Base-by-base conservation (phyloP, 1,139 yeast genomes). In the Geotrichum macrosporum region DNA sequence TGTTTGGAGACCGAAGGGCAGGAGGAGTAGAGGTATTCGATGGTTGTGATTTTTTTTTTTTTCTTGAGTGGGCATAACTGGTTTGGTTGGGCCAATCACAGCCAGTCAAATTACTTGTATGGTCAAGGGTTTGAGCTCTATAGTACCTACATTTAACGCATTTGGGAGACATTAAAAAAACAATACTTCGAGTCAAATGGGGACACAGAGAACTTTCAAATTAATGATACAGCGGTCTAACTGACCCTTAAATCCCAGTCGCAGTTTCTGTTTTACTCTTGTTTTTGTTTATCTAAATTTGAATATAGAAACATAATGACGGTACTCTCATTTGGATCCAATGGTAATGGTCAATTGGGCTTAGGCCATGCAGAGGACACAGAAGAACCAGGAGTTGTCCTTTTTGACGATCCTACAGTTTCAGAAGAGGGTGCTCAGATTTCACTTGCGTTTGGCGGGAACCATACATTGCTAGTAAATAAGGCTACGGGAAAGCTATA, bases 311-410 rank as follows among this genome's bases (percentile, higher is more conserved):
- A 12, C 33, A 34, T 62, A 57, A 55, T 46, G 24, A n/a, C 40
- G 2, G 60, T 80, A 6, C 68, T 70, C 32, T 69, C 77, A 1
- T 80, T 94, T 63, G 97, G 97, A 0, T 87, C 96, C 1, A 89
- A 89, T 65, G 96, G 96, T 1, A 70, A 66, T 40, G 78, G 66
- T 48, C 97, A 89, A 61, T 71, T 89, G 43, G 96, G 96, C 1
- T 63, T 76, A 2, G 76, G 74, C 1, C 74, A 77, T 46, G 68
- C 68, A 37, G 75, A 74, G 1, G 96, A 89, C 61, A 60, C 71
- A 22, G 57, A 61, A 41, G 46, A 21, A 1, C 67, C 78, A 4
- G 56, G 52, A 27, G 54, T 58, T 2, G 64, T 65, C 12, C 42
- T 47, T n/a, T 65, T 69, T 20, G 48, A 26, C 8, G 24, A 36